Base-by-base conservation (phyloP, 345 rosid species). In the Geranium brycei region DNA sequence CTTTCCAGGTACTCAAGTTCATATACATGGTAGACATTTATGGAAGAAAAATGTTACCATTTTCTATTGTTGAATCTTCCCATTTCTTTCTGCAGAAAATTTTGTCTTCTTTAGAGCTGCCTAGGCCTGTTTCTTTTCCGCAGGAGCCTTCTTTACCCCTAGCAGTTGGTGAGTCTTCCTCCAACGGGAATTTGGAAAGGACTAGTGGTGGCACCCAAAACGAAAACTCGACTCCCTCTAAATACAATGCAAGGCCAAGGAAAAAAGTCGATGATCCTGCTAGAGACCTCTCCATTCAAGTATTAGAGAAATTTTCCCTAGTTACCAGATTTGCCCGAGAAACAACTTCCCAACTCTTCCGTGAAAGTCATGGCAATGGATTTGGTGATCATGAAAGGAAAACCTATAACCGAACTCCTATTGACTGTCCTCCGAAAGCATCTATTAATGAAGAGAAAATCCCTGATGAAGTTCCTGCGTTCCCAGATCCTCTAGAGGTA, bases 291-390 rank as follows among this genome's bases (percentile, higher is more conserved):
- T 85, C 97, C 62, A 88, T 91, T 69, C 89, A 88, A 28, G 88
- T 91, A 60, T 65, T 93, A 74, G 99, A 88, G 78, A 93, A 88
- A 73, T 93, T 90, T 69, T 93, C 99, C 68, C 87, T 82, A 60
- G 97, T 93, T 66, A 88, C 99, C 19, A 91, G 84, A 78, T 91
- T 91, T 84, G 96, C 95, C 28, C 79, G 97, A 53, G 97, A 93
- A 19, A 88, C 97, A 62, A 90, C 97, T 68, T 81, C 95, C 23
- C 99, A 88, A 69, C 74, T 91, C 31, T 88, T 93, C 70, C 80
- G 87, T 11, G 97, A 87, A 69, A 75, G 72, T 68, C 78, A 75
- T 17, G 77, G 69, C 64, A 85, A 85, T 76, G 91, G 87, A 28
- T 81, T 80, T 72, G 82, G 81, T 78, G 69, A 79, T 40, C 55